phyloP scores from a whole-genome alignment of 495 filamentous ascomycete species.

The Podospora appendiculata region DNA sequence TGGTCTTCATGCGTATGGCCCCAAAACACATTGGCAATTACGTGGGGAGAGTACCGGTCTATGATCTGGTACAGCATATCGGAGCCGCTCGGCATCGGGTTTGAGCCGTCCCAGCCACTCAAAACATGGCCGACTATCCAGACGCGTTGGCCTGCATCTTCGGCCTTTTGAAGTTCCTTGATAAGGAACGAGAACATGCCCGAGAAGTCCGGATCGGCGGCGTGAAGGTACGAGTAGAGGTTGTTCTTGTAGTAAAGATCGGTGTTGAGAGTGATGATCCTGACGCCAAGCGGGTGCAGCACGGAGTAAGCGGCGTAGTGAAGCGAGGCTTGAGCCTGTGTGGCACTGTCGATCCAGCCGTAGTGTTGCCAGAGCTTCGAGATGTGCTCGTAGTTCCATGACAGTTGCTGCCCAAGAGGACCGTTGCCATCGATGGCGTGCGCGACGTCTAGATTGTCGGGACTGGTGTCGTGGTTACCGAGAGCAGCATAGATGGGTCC shows the following conservation, averaged over 20 bases:
- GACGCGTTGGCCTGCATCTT: constrained; percentile 42
- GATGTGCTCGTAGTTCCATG: constrained; percentile 50
- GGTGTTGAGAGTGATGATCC: constrained; percentile 46
- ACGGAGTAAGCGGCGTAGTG: constrained; percentile 48
- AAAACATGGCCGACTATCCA: constrained; percentile 51
- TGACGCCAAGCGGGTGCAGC: constrained; percentile 39
- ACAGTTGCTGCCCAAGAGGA: constrained; percentile 45
- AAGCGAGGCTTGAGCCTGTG: constrained; percentile 32
- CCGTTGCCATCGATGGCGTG: constrained; percentile 39
- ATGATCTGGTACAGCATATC: constrained; percentile 51
- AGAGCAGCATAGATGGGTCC: constrained; percentile 48
- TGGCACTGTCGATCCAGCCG: constrained; percentile 38
- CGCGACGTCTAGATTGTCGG: constrained; percentile 41
- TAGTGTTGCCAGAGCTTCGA: constrained; percentile 43
- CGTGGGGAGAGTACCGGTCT: constrained; percentile 47
- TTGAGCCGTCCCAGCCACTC: constrained; percentile 44
- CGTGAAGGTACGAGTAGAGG: constrained; percentile 39
- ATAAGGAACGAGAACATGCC: constrained; percentile 45
- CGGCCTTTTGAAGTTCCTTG: constrained; percentile 43
- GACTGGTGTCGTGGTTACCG: constrained; percentile 48
- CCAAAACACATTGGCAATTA: constrained; percentile 49
- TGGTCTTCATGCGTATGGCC: constrained; percentile 49
- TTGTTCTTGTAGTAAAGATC: constrained; percentile 47
- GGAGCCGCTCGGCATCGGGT: constrained; percentile 41
- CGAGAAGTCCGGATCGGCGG: constrained; percentile 40